Conservation (phyloP, 805 yeast genomes). For the Wickerhamiella slavikovae region DNA sequence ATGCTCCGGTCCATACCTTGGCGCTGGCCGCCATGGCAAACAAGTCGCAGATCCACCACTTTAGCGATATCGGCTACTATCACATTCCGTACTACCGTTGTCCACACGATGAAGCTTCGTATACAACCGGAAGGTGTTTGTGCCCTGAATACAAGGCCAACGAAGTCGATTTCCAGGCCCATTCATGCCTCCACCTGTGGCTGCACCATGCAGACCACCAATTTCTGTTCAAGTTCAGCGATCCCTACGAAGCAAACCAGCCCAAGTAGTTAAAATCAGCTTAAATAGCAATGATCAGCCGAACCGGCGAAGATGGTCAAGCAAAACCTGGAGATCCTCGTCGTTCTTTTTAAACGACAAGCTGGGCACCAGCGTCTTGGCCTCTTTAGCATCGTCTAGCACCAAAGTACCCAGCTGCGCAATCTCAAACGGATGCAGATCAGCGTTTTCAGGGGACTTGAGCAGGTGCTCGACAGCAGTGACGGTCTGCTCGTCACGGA, state of each 20-base stretch:
- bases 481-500: constrained; percentile 80
- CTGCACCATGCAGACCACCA: constrained; percentile 17
- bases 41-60: constrained; percentile 44
- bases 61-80: constrained; percentile 62
- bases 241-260: background rate
- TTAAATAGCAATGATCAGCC: constrained; percentile 2
- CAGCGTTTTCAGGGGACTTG: constrained; percentile 48
- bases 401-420: constrained; percentile 79
- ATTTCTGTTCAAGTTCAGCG: constrained; percentile 13
- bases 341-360: constrained; percentile 62
- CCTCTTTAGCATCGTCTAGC: constrained; percentile 95
- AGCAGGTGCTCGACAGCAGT: constrained; percentile 81
- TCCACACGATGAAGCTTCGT: constrained; percentile 19
- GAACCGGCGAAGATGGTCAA: constrained; percentile 54
- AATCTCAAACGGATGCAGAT: constrained; percentile 83
- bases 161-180: constrained; percentile 17
- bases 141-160: constrained; percentile 16
- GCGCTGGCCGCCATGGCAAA: constrained; percentile 42
- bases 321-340: constrained; percentile 65
- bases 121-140: constrained; percentile 17
- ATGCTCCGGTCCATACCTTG: constrained; percentile 75
- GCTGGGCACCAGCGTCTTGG: constrained; percentile 83
- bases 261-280: background rate
- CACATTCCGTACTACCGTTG: constrained; percentile 43
- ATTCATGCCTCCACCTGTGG: constrained; percentile 20